phyloP scores from a whole-genome alignment of 495 filamentous ascomycete species.

The Darksidea phi region DNA sequence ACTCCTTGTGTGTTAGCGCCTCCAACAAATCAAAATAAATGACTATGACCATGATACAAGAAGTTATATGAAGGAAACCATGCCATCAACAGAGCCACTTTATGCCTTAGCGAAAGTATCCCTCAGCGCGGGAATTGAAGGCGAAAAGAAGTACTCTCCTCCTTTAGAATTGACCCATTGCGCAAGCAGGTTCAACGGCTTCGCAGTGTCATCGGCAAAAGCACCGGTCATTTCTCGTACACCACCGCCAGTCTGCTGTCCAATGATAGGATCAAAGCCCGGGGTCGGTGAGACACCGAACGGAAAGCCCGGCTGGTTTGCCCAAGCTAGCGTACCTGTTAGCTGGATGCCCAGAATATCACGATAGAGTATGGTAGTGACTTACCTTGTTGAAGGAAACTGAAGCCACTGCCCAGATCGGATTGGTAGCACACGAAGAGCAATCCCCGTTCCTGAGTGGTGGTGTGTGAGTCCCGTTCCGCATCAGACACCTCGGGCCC shows the following conservation, averaged over 20 bases:
- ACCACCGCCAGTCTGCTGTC: conserved; percentile 25
- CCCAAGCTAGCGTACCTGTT: not conserved
- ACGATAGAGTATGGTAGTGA: not conserved
- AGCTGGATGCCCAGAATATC: conserved; percentile 29
- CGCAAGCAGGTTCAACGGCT: conserved; percentile 13
- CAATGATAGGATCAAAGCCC: conserved; percentile 48
- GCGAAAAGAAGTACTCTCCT: conserved; percentile 33
- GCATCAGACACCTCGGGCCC: conserved; percentile 41
- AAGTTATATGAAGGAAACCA: too few relatives aligned
- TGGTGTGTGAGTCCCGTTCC: conserved; percentile 24
- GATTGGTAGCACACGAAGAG: conserved; percentile 49
- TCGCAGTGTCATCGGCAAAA: not conserved
- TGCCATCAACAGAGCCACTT: too few relatives aligned
- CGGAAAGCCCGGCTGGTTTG: conserved; percentile 33
- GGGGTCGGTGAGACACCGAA: not conserved
- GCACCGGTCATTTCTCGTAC: conserved; percentile 3
- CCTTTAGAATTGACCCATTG: conserved; percentile 29
- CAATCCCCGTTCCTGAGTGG: conserved; percentile 43
- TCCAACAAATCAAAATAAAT: too few relatives aligned
- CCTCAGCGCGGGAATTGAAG: conserved; percentile 21
- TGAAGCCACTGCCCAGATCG: conserved; percentile 42
- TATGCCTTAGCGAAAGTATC: not conserved
- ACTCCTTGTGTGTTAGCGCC: too few relatives aligned
- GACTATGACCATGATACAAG: too few relatives aligned
- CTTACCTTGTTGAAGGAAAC: conserved; percentile 41